Base-by-base conservation (phyloP, 768 basidiomycete species). In the Lactifluus volemus region DNA sequence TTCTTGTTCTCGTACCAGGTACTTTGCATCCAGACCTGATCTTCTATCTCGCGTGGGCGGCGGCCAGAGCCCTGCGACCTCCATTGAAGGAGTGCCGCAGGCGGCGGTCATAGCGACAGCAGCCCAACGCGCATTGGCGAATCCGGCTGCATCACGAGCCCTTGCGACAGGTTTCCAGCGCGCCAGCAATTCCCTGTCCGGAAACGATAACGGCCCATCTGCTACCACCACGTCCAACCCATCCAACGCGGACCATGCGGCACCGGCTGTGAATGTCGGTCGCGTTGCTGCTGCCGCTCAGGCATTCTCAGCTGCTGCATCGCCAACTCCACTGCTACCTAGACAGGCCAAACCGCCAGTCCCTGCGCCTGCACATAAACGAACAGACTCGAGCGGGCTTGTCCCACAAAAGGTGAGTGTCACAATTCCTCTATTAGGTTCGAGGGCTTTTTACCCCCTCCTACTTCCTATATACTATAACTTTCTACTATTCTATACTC, bases 111-210 rank as follows among this genome's bases (percentile, higher is more conserved):
- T 56, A 9, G 36, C 60, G 0, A 19, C 57, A 14, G 48, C 68
- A 6, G 67, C 67, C 4, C 74, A 71, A 38, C 72, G 69, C 9
- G 71, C 71, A 63, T n/a, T 65, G 67, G 30, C 47, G 47, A 63
- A 58, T 49, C 61, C 61, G n/a, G 39, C 57, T 5, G n/a, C 61
- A 30, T 49, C 61, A 32, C 61, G 52, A 41, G 17, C 48, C 4
- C 30, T 63, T 8, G 25, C 56, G 1, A 17, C 61, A 17, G 61
- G 61, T 5, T n/a, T 63, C 14, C 52, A 58, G 41, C 61, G 52
- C 10, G 56, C 56, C 3, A 34, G 30, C 15, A 52, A 4, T 36
- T 19, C 32, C 14, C 8, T 30, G 3, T 21, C 49, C 14, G 54
- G 30, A 8, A 41, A 49, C 14, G 49, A 19, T 11, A 41, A 48